Conservation (phyloP, 2,329 filamentous ascomycete genomes). For the Atkinsonella texensis region DNA sequence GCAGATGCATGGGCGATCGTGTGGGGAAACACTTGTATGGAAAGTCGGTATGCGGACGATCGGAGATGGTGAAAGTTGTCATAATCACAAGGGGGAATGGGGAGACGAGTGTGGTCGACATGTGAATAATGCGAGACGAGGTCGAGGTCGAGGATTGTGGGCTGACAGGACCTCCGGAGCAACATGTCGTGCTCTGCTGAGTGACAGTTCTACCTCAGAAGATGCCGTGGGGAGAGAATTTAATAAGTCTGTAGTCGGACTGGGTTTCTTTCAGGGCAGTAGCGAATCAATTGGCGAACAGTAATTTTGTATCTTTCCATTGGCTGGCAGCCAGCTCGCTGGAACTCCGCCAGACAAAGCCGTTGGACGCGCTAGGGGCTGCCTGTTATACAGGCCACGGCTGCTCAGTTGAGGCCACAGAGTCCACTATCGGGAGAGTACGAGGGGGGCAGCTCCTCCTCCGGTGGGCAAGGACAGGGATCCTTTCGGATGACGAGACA, state of each 20-base stretch:
- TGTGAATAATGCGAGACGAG: not conserved
- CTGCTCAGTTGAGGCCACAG: not conserved
- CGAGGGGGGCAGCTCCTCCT: not conserved
- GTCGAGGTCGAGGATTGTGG: too few relatives aligned
- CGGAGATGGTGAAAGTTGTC: not conserved
- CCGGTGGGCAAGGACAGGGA: not conserved
- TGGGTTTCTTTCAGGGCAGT: too few relatives aligned
- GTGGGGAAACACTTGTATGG: too few relatives aligned
- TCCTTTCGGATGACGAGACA: not conserved
- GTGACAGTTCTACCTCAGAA: not conserved
- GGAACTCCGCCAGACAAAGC: not conserved
- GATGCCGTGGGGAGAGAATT: too few relatives aligned
- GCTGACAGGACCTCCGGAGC: conserved; percentile 1
- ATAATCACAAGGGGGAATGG: too few relatives aligned
- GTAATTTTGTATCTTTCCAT: conserved; percentile 19
- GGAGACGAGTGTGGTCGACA: not conserved
- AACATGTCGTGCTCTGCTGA: not conserved
- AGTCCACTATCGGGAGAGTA: not conserved
- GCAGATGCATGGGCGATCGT: too few relatives aligned
- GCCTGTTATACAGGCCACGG: not conserved
- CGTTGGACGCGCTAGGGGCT: not conserved
- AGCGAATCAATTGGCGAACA: conserved; percentile 14
- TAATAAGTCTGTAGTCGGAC: too few relatives aligned
- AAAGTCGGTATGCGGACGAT: too few relatives aligned
- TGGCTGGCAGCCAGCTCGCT: conserved; percentile 10